Percentiles rank a stretch among this genome's conserved stretches.
Conservation (phyloP, 495 filamentous ascomycete genomes). For the Annulohypoxylon maeteangense region DNA sequence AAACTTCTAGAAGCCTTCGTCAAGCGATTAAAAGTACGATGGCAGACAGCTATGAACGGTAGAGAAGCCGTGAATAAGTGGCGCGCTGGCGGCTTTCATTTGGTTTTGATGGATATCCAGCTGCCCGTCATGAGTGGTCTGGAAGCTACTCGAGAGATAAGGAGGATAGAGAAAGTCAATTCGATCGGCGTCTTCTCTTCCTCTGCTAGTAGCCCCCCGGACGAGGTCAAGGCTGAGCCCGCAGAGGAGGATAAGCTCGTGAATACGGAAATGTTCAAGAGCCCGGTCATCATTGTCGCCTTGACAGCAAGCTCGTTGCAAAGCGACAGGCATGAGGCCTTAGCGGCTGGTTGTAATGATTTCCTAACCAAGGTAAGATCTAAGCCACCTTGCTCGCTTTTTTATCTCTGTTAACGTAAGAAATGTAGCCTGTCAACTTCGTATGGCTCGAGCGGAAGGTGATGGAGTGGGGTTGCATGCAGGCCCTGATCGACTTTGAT, state of each 20-base stretch:
- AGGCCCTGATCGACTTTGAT: conserved; percentile 97
- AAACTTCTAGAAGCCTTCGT: conserved; percentile 94
- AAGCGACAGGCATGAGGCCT: conserved; percentile 91
- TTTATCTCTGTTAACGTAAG: conserved; percentile 17
- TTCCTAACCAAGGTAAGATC: conserved; percentile 91
- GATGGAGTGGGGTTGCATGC: conserved; percentile 99
- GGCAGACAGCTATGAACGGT: conserved; percentile 96
- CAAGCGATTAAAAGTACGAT: conserved; percentile 96
- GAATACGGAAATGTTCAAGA: conserved; percentile 83
- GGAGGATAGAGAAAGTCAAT: conserved; percentile 87
- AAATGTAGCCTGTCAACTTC: conserved; percentile 86
- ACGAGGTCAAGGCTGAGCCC: conserved; percentile 49
- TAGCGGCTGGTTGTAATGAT: conserved; percentile 97
- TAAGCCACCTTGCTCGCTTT: neutral
- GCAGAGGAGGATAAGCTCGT: conserved; percentile 75
- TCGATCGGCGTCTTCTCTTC: conserved; percentile 85
- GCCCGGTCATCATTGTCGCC: conserved; percentile 96
- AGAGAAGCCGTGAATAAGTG: conserved; percentile 93
- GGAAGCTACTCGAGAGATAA: conserved; percentile 96
- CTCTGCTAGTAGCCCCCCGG: conserved; percentile 53
- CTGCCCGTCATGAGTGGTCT: conserved; percentile 96
- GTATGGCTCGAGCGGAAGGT: conserved; percentile 98
- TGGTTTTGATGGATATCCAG: conserved; percentile 99
- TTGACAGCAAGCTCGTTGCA: conserved; percentile 93
- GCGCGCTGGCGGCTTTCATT: conserved; percentile 92